Base-by-base conservation (phyloP, 192 early-diverging fungal genomes). In the Backusella australiensis region DNA sequence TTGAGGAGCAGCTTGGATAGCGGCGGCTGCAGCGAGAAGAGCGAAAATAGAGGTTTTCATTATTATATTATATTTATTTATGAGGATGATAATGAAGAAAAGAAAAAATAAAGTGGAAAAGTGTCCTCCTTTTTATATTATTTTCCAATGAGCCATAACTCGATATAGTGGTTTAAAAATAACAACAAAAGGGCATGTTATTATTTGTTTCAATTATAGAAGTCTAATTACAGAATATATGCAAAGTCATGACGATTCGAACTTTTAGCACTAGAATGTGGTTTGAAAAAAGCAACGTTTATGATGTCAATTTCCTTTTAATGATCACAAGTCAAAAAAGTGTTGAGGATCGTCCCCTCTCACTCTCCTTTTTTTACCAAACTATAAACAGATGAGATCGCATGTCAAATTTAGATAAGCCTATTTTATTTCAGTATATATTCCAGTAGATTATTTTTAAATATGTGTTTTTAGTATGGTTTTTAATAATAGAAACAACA, bases 21-120 rank as follows among this genome's bases (percentile, higher is more conserved):
- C 36, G 32, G 44, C 46, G 11, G 71, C 71, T 0, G 46, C 71
- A 32, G 71, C 71, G 15, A 72, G 26, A 36, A 72, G 42, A 19
- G 71, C 41, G n/a, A 42, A 19, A 29, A 72, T 69, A 9, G 68
- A 69, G 14, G 68, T 12, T n/a, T 69, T 69, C 68, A 69, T 69
- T 15, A 0, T 4, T 15, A 0, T 69, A 23, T 68, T 68, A 6
- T 36, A 15, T 68, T 36, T 63, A 14, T 26, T 63, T 29, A 12
- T 12, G 11, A 4, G 23, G 12, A 63, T 53, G 52, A 21, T 21
- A 3, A 44, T 53, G 56, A 63, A 29, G 21, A 26, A 1, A 59
- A 21, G 2, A 56, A 56, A 23, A 56, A 59, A 59, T 6, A 59
- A 9, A 26, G 3, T 6, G 11, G 23, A 59, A 26, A 59, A 59